Evolutionary conservation across 306 rosid genomes (phyloP).

Genomic region (Trifolium repens): DNA sequence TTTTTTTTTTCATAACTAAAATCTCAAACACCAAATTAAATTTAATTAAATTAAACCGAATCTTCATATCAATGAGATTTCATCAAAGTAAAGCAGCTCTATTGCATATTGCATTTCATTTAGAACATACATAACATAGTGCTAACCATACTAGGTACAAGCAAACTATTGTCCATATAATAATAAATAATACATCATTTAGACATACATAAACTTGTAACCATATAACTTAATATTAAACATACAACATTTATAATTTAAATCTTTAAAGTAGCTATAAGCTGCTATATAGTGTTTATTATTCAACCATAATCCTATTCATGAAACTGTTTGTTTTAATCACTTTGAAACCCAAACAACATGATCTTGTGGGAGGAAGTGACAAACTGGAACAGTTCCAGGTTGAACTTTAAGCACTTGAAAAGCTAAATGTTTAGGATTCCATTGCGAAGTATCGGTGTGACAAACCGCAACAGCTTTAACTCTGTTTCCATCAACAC

Average conservation of each 20-base stretch:
- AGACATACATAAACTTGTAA: neutral
- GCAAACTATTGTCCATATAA: neutral
- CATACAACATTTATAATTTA: neutral
- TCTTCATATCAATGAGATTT: too few relatives aligned
- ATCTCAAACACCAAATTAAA: too few relatives aligned
- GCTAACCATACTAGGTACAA: neutral
- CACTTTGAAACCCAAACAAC: constrained; percentile 67
- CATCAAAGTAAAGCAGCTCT: neutral
- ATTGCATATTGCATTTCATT: neutral
- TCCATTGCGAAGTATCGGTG: constrained; percentile 79
- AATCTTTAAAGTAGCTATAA: neutral
- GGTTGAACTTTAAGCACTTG: constrained; percentile 77
- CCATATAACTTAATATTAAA: neutral
- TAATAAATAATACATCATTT: neutral
- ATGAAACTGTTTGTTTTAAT: constrained; percentile 26
- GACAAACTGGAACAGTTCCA: constrained; percentile 83
- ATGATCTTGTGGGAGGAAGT: constrained; percentile 86
- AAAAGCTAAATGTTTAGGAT: constrained; percentile 89
- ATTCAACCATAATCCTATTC: neutral
- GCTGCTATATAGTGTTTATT: neutral
- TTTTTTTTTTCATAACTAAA: too few relatives aligned
- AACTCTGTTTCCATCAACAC: constrained; percentile 64
- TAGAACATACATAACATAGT: neutral
- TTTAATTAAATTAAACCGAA: too few relatives aligned
- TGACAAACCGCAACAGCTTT: constrained; percentile 80